Conservation (phyloP, 257 asterid genomes). For the Handroanthus guayacan region DNA sequence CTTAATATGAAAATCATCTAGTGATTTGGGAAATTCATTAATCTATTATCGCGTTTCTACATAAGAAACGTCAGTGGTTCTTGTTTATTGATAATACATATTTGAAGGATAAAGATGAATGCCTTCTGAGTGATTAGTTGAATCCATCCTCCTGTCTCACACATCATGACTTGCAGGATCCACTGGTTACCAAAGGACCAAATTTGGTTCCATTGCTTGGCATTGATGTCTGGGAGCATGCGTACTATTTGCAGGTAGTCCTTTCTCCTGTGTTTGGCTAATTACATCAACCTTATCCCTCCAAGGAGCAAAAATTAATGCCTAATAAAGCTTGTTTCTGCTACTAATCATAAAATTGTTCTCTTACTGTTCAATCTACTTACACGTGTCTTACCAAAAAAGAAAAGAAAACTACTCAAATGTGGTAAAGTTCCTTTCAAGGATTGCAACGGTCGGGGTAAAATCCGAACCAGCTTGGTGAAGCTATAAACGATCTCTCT, state of each 20-base stretch:
- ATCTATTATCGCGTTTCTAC: background rate
- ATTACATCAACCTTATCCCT: background rate
- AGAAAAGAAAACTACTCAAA: no score
- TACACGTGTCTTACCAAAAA: no score
- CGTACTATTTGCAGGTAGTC: constrained; percentile 82
- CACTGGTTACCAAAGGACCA: constrained; percentile 73
- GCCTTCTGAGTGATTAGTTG: background rate
- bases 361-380: no score
- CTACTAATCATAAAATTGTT: background rate
- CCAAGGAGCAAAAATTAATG: constrained; percentile 4
- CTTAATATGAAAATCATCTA: background rate
- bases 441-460: no score
- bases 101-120: no score
- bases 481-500: no score
- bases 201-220: constrained; percentile 77
- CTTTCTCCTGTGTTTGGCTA: background rate
- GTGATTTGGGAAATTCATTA: background rate
- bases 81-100: background rate
- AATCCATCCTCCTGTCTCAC: background rate
- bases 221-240: constrained; percentile 89
- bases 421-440: no score
- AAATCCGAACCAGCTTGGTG: no score
- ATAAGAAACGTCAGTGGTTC: background rate
- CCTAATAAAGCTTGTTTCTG: background rate
- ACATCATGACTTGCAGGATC: constrained; percentile 59